Base-by-base conservation (phyloP, 2,329 filamentous ascomycete genomes). In the Cercospora beticola region DNA sequence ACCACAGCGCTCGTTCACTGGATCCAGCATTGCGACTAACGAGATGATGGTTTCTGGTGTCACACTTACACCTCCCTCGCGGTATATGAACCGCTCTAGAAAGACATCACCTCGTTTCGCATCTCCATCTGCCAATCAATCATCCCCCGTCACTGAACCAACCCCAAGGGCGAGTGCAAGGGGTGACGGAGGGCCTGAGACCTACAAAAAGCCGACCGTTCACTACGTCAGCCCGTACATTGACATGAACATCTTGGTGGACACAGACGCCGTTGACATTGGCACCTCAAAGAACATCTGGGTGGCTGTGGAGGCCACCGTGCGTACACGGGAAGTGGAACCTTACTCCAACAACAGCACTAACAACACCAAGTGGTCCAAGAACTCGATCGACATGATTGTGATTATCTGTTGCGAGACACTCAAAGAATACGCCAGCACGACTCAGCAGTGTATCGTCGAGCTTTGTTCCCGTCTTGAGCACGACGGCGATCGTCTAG, bases 271-370 rank as follows among this genome's bases (percentile, higher is more conserved):
- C 6, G 69, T 78, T 18, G 77, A 79, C 65, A 67, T 74, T 2
- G 65, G 67, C n/a, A 33, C 68, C 9, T 70, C 73, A 8, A 66
- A 67, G 23, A 71, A 74, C 30, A 65, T 77, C 4, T 79, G 77
- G 77, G 72, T 78, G 9, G 71, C 74, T 18, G 68, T 78, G 8
- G 72, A 76, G 66, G 74, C 74, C 9, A 72, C 69, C 14, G 74
- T 76, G 5, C 71, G 68, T n/a, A 72, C 69, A 8, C 69, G 71
- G n/a, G 14, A 69, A 12, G 60, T 71, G 10, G 64, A 69, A 10
- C 30, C 65, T n/a, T 26, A 26, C 21, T 31, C 40, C 36, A 49
- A 21, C 14, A 49, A 30, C 26, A 43, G 31, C 54, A 10, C 23
- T n/a, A 46, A 60, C 46, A 30, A 18, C 14, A 31, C 36, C 4